These are phyloP conservation scores for Talaromyces islandicus DNA, from an alignment of 2,329 filamentous ascomycete genomes.

Conservation along the genomic window DNA sequence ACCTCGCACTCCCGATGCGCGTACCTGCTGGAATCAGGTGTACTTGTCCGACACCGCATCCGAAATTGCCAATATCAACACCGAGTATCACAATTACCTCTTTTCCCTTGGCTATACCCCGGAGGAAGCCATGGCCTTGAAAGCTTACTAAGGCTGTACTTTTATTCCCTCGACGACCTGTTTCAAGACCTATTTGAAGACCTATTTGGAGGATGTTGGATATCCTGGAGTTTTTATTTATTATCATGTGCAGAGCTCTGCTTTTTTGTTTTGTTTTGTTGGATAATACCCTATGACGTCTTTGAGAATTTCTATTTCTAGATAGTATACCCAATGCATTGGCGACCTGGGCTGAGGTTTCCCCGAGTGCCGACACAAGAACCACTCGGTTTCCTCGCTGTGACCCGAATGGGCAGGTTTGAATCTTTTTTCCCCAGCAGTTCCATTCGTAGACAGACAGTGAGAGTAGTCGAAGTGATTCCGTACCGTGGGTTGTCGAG, in stretches of 20 bases:
- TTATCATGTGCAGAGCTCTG: neutral
- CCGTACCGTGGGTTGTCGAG: neutral
- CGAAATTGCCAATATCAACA: neutral
- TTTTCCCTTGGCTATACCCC: neutral
- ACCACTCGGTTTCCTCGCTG: slow-evolving; percentile 8
- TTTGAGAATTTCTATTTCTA: neutral
- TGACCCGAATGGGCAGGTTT: slow-evolving; percentile 5
- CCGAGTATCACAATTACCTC: neutral
- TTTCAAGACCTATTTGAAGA: neutral
- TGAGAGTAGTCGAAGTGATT: neutral
- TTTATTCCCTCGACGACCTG: neutral
- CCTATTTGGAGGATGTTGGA: neutral
- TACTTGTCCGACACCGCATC: neutral
- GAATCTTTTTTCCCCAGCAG: neutral
- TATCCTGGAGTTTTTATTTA: neutral
- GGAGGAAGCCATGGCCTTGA: neutral
- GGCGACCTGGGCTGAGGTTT: slow-evolving; percentile 6
- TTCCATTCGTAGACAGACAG: neutral
- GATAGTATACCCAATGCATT: neutral
- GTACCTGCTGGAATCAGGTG: neutral
- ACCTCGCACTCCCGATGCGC: neutral
- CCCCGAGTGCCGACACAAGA: slow-evolving; percentile 6
- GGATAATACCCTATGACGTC: neutral
- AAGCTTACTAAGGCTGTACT: neutral
- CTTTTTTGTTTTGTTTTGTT: neutral